phyloP scores from a whole-genome alignment of 169 alveolate species.

The Cyclospora cayetanensis region DNA sequence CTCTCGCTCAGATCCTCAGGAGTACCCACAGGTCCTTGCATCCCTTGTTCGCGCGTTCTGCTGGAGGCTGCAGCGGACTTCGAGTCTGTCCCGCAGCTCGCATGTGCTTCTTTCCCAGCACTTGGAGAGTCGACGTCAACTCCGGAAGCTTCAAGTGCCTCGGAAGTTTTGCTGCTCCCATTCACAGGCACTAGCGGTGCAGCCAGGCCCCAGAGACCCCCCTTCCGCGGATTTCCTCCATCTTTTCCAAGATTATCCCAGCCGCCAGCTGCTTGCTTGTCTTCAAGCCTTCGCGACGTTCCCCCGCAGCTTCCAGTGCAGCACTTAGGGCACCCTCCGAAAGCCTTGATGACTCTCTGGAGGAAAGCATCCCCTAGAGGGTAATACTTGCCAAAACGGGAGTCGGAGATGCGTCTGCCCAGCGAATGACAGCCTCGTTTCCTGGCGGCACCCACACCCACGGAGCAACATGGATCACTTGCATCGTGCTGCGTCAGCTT shows the following conservation, averaged over 20 bases:
- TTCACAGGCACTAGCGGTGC: slow-evolving; percentile 34
- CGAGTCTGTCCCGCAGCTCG: background rate
- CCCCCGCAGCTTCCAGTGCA: slow-evolving; percentile 40
- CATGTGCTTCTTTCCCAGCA: background rate
- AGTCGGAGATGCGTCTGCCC: slow-evolving; percentile 12
- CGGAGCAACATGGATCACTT: slow-evolving; percentile 16
- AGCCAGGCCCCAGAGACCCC: slow-evolving; percentile 19
- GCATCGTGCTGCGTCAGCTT: slow-evolving; percentile 18
- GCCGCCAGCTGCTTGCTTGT: background rate
- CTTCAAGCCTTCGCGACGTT: background rate
- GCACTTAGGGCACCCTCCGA: slow-evolving; percentile 52
- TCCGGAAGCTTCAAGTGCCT: background rate
- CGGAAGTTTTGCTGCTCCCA: background rate
- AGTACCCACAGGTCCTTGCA: too few relatives aligned
- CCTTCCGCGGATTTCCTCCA: background rate
- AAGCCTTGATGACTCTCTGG: slow-evolving; percentile 12
- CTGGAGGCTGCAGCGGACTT: background rate
- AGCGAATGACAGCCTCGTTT: slow-evolving; percentile 1
- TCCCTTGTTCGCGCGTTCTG: background rate
- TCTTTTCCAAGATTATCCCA: background rate
- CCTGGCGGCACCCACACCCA: background rate
- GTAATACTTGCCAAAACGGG: slow-evolving; percentile 31
- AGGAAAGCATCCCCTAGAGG: slow-evolving; percentile 53
- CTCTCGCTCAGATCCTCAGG: background rate
- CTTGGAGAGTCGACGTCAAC: background rate